Base-by-base conservation (phyloP, 2,329 filamentous ascomycete genomes). In the Ascochyta pisi region DNA sequence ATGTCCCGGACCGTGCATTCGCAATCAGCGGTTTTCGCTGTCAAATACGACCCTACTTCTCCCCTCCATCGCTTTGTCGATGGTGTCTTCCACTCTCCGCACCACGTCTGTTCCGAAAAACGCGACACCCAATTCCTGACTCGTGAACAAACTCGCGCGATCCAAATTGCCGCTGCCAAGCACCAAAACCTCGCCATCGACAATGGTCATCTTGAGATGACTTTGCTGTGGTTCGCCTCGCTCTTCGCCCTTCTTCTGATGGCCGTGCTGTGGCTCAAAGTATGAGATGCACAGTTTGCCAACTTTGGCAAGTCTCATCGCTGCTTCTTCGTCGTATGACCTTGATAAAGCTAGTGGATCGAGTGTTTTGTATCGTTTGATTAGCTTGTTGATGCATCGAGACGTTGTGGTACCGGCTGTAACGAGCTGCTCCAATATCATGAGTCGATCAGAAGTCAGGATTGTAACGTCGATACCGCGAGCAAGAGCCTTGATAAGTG, bases 111-210 rank as follows among this genome's bases (percentile, higher is more conserved):
- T 63, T 4, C 77, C 78, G 47, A 82, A 81, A 39, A 86, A 79
- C 1, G 81, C 82, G 27, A 95, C 79, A 1, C 91, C 91, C 22
- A 95, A 78, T 76, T 96, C 91, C 75, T 95, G 91, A 72, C 89
- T 93, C 5, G 91, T 95, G 75, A 86, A 93, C 89, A 90, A 95
- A 70, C 89, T 93, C 7, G 91, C 90, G 1, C 91, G 84, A 75
- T 96, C 91, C 82, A 93, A 86, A 70, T 96, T 96, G 1, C 90
- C 91, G 16, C 89, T 93, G 0, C 91, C 91, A 3, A 95, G 77
- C 0, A 95, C 81, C 1, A 88, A 79, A 19, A 86, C 85, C 58
- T 86, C 80, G 1, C 81, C 80, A 70, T 96, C 91, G 3, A 94
- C 83, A 50, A 92, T 81, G 0, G 86, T 89, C 69, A 92, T 82